Evolutionary conservation across 345 rosid species (phyloP).

Genomic region (Corchorus olitorius): DNA sequence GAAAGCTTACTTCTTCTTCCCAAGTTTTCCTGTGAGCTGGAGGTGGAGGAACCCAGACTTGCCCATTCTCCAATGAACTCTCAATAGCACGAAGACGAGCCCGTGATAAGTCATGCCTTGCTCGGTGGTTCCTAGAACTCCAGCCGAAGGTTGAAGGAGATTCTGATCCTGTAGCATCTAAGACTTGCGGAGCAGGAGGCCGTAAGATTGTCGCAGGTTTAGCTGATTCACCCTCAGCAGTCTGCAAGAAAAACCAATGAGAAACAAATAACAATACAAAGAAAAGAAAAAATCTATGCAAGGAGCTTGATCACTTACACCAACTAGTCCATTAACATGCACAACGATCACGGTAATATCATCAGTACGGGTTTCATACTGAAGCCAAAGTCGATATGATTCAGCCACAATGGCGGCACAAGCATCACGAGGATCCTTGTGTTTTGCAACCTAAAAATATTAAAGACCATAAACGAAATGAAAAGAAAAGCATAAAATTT

Average conservation of each 20-base stretch:
- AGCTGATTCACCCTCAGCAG: conserved; percentile 48
- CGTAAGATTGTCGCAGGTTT: conserved; percentile 43
- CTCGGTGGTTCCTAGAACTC: conserved; percentile 74
- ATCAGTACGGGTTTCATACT: conserved; percentile 99
- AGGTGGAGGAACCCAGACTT: conserved; percentile 87
- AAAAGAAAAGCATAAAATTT: neutral
- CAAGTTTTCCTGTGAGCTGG: conserved; percentile 91
- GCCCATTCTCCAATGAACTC: conserved; percentile 84
- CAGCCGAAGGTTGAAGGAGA: conserved; percentile 80
- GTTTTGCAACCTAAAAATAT: conserved; percentile 78
- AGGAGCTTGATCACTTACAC: conserved; percentile 48
- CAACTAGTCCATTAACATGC: conserved; percentile 73
- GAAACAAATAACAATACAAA: conserved; percentile 24
- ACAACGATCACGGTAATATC: conserved; percentile 96
- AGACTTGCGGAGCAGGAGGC: conserved; percentile 69
- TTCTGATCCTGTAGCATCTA: conserved; percentile 81
- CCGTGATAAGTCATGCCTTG: conserved; percentile 86
- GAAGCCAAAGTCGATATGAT: conserved; percentile 98
- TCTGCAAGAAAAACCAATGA: conserved; percentile 40
- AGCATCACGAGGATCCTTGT: conserved; percentile 98
- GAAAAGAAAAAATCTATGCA: conserved; percentile 11
- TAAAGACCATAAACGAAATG: neutral
- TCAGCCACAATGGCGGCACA: conserved; percentile 99
- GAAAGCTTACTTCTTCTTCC: conserved; percentile 90
- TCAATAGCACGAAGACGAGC: conserved; percentile 96